Evolutionary conservation across 345 rosid species (phyloP).

Genomic region (Trapa incisa): DNA sequence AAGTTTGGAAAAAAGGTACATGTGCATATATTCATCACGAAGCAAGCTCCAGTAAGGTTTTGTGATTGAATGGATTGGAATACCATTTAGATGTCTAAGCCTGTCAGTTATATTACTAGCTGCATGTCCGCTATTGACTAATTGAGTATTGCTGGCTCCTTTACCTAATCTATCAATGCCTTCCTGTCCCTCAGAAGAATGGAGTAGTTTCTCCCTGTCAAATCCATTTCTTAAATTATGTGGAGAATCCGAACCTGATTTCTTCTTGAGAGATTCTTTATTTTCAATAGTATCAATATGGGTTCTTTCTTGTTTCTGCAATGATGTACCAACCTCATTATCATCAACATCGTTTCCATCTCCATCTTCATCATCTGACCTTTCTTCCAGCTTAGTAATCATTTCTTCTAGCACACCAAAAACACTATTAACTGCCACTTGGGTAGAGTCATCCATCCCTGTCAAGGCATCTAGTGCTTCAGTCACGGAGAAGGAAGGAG

Average conservation of each 20-base stretch:
- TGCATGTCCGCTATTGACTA: constrained; percentile 22
- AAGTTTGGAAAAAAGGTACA: constrained; percentile 34
- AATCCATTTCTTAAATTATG: constrained; percentile 16
- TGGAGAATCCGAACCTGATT: constrained; percentile 9
- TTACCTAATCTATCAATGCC: constrained; percentile 1
- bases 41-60: constrained; percentile 23
- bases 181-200: constrained; percentile 10
- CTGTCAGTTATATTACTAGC: constrained; percentile 18
- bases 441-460: constrained; percentile 92
- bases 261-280: constrained; percentile 12
- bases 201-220: constrained; percentile 17
- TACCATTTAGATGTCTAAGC: constrained; percentile 17
- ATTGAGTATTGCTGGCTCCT: constrained; percentile 14
- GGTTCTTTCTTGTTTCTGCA: constrained; percentile 15
- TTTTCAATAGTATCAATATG: constrained; percentile 12
- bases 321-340: constrained; percentile 15
- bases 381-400: constrained; percentile 66
- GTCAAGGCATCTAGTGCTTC: constrained; percentile 82
- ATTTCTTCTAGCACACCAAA: constrained; percentile 85
- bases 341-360: constrained; percentile 21
- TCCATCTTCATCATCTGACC: constrained; percentile 29
- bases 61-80: constrained; percentile 24
- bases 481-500: constrained; percentile 41
- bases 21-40: constrained; percentile 22
- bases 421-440: constrained; percentile 90